Percentiles rank a stretch among this genome's conserved stretches.
Evolutionary conservation across 176 grass and related monocot species (phyloP).

Genomic region (Thalia dealbata): DNA sequence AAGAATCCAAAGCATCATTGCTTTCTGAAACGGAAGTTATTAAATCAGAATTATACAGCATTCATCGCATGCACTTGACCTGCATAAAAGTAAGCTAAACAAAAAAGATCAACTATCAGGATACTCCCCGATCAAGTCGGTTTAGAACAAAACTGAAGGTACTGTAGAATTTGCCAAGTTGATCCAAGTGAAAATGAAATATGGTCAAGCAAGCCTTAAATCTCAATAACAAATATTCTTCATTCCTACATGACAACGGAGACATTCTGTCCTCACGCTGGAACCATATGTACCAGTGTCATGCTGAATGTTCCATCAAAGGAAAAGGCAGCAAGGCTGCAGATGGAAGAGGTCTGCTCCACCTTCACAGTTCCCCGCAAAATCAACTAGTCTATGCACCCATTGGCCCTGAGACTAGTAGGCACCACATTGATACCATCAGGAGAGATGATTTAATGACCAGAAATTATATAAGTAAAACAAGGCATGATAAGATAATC

Average conservation of each 20-base stretch:
- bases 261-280: too few species aligned
- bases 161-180: not conserved
- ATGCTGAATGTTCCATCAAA: too few species aligned
- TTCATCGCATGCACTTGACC: not conserved
- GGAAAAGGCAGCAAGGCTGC: too few species aligned
- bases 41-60: slow-evolving; percentile 15
- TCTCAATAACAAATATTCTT: too few species aligned
- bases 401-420: too few species aligned
- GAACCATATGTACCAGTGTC: too few species aligned
- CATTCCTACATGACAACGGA: too few species aligned
- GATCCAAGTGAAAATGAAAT: not conserved
- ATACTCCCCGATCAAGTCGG: not conserved
- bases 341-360: too few species aligned
- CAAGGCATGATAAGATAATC: not conserved
- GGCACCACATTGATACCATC: too few species aligned
- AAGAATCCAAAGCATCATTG: slow-evolving; percentile 83
- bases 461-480: not conserved
- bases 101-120: not conserved
- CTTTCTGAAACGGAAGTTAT: slow-evolving; percentile 48
- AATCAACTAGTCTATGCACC: too few species aligned
- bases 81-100: not conserved
- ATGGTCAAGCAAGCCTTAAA: not conserved
- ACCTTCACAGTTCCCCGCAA: too few species aligned
- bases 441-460: not conserved
- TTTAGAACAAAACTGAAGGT: not conserved